Evolutionary conservation across 331 rosid genomes (phyloP).

Genomic region (Quercus phellos): DNA sequence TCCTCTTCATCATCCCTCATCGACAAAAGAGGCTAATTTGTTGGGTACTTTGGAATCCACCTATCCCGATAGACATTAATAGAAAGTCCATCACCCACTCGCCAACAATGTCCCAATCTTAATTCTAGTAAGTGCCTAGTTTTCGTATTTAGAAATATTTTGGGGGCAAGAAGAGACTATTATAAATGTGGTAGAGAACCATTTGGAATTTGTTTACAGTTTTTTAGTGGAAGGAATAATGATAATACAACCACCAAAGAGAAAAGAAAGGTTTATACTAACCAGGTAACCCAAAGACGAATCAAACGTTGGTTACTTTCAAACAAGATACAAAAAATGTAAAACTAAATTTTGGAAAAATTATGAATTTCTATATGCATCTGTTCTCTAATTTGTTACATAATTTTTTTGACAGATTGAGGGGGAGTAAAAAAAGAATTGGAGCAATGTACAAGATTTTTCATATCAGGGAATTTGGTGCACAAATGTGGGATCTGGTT

Average conservation of each 20-base stretch:
- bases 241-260: not conserved
- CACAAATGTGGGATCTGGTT: conserved; percentile 22
- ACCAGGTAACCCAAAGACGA: not conserved
- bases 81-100: too few species aligned
- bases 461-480: not conserved
- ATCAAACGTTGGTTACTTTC: not conserved
- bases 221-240: not conserved
- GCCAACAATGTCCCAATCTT: too few species aligned
- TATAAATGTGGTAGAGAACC: too few species aligned
- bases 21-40: too few species aligned
- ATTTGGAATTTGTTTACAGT: too few species aligned
- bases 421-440: conserved; percentile 12
- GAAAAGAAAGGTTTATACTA: not conserved
- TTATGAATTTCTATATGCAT: conserved; percentile 30
- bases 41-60: too few species aligned
- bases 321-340: not conserved
- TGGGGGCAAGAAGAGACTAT: too few species aligned
- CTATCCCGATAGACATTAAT: too few species aligned
- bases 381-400: conserved; percentile 28
- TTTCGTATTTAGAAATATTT: too few species aligned
- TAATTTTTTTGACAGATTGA: conserved; percentile 14
- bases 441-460: conserved; percentile 44
- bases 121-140: too few species aligned
- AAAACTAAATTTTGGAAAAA: conserved; percentile 6
- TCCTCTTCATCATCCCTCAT: too few species aligned